phyloP scores from a whole-genome alignment of 2,329 filamentous ascomycete species.

The Fusarium sp. region DNA sequence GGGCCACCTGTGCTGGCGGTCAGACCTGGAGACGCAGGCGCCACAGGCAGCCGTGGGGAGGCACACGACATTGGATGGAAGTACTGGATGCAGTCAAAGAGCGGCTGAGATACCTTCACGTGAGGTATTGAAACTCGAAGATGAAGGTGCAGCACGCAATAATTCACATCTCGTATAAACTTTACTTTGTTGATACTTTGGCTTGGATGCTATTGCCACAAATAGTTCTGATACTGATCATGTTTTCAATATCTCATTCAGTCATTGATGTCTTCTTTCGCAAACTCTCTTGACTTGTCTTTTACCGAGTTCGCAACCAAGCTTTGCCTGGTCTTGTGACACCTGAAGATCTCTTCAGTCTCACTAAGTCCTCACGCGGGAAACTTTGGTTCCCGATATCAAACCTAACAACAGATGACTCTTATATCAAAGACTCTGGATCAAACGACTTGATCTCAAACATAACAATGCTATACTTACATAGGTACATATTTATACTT shows the following conservation, averaged over 20 bases:
- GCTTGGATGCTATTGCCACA: background rate
- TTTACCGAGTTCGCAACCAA: background rate
- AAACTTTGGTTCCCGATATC: background rate
- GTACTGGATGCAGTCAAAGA: slow-evolving; percentile 12
- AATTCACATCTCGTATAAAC: slow-evolving; percentile 2
- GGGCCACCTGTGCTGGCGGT: slow-evolving; percentile 34
- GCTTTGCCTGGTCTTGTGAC: slow-evolving; percentile 29
- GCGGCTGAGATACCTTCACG: slow-evolving; percentile 31
- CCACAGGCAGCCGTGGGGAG: slow-evolving; percentile 35
- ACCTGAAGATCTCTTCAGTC: slow-evolving; percentile 4
- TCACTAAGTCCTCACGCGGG: slow-evolving; percentile 14
- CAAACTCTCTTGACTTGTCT: slow-evolving; percentile 12
- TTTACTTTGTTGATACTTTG: slow-evolving; percentile 1
- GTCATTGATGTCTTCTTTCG: background rate
- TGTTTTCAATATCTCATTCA: background rate
- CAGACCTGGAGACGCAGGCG: slow-evolving; percentile 29
- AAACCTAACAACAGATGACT: slow-evolving; percentile 23
- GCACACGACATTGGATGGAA: slow-evolving; percentile 30
- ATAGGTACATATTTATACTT: background rate
- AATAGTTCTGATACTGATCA: background rate
- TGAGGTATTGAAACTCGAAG: slow-evolving; percentile 21
- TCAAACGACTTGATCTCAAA: slow-evolving; percentile 21
- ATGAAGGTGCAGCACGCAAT: slow-evolving; percentile 10
- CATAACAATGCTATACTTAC: background rate
- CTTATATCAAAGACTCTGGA: slow-evolving; percentile 5